Conservation (phyloP, 257 asterid species). For the Solanum virginianum region DNA sequence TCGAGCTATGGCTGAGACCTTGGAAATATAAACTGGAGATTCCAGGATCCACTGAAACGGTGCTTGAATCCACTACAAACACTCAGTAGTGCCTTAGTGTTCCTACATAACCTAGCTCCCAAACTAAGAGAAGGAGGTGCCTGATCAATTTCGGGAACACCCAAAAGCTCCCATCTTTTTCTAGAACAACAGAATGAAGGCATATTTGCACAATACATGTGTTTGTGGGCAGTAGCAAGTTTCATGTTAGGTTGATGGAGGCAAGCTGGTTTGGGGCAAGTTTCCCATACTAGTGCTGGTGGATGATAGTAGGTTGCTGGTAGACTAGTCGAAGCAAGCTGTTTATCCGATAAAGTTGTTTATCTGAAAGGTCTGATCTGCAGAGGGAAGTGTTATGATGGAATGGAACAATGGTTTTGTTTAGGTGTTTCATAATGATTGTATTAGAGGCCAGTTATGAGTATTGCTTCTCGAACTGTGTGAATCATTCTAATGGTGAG, state of each 20-base stretch:
- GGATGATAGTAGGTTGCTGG: not conserved
- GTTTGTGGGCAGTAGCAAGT: not conserved
- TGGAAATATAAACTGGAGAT: not conserved
- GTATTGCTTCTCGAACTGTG: not conserved
- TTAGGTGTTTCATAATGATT: not conserved
- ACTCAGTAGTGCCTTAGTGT: not conserved
- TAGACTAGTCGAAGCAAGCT: not conserved
- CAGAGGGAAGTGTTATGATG: not conserved
- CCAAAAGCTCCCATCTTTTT: not conserved
- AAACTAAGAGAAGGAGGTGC: too few relatives aligned
- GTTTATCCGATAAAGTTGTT: not conserved
- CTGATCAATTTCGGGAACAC: not conserved
- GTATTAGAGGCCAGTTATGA: not conserved
- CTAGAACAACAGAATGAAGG: not conserved
- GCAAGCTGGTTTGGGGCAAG: not conserved
- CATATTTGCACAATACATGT: not conserved
- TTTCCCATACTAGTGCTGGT: not conserved
- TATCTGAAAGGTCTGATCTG: not conserved
- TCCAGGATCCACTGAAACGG: not conserved
- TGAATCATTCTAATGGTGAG: not conserved
- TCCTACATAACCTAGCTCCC: not conserved
- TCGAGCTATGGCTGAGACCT: not conserved
- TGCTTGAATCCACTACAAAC: not conserved
- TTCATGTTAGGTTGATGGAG: not conserved
- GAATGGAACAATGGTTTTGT: not conserved